Evolutionary conservation across 2,329 filamentous ascomycete genomes (phyloP), one percentile per base, ranked within the genome.

Genomic region (Cercospora janseana): DNA sequence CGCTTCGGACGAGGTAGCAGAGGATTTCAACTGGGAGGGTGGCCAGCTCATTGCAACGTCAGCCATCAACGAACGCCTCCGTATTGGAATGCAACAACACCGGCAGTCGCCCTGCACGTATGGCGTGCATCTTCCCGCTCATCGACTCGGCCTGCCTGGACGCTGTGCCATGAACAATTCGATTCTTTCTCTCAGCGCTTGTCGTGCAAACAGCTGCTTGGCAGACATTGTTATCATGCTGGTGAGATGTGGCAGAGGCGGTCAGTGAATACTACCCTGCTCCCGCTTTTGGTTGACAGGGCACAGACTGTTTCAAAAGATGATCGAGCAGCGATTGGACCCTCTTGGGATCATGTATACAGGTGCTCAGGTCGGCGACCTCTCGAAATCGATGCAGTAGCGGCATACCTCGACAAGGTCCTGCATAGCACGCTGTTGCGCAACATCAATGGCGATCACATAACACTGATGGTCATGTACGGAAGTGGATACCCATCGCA

Each of bases 301-400:
- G 61, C 62, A 63, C 62, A 59, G 61, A 58, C 61, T 59, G 57
- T 62, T 61, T 61, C 55, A 57, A 28, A 44, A 41, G 44, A 60
- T 54, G 60, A 60, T 60, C 58, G 58, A 63, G 58, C 58, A 51
- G 43, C 49, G 46, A 59, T 57, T 59, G 57, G 58, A 59, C 52
- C 56, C 52, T 57, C 45, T 44, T 24, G 49, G 47, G 46, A 10
- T 16, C 21, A 15, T 37, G 29, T 55, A 44, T 52, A 48, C 53
- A 41, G 41, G 38, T 54, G 49, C 15, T 44, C 46, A 50, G 48
- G 47, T 46, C 41, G 40, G 34, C 35, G 44, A 37, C 34, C 32
- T 45, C 21, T 51, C 41, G 47, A 23, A 12, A 34, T 34, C 43
- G 13, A 15, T 26, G 43, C 6, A 27, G 24, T 23, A 52, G 34